Evolutionary conservation across 495 filamentous ascomycete genomes (phyloP).

Genomic region (Bacidia gigantensis): DNA sequence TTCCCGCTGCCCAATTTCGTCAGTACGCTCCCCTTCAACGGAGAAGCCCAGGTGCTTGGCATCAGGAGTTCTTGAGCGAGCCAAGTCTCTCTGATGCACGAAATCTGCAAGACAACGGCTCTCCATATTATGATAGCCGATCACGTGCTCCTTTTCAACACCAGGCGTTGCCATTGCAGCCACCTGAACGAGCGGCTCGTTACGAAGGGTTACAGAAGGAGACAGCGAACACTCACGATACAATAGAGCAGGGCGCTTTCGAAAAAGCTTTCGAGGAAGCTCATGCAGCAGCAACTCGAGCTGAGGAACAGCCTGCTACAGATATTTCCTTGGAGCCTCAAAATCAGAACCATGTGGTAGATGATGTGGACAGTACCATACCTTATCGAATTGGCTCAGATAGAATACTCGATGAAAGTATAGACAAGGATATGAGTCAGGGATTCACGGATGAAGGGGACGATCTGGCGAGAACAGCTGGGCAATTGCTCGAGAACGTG

Average conservation of each 20-base stretch:
- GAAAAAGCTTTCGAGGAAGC: conserved; percentile 44
- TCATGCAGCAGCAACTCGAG: conserved; percentile 1
- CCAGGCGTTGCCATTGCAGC: background rate
- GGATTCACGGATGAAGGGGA: conserved; percentile 36
- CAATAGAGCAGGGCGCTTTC: conserved; percentile 50
- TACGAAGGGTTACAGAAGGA: conserved; percentile 18
- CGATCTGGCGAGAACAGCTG: conserved; percentile 58
- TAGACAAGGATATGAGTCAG: conserved; percentile 16
- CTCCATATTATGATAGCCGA: too few species aligned
- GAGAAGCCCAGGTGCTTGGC: conserved; percentile 32
- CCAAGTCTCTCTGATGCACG: conserved; percentile 12
- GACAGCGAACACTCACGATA: conserved; percentile 20
- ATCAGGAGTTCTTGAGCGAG: conserved; percentile 36
- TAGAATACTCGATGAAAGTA: conserved; percentile 27
- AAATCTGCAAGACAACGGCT: background rate
- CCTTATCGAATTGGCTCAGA: conserved; percentile 38
- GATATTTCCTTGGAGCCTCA: background rate
- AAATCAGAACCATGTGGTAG: too few species aligned
- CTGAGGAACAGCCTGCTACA: background rate
- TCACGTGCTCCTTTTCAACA: background rate
- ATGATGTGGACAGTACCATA: conserved; percentile 10
- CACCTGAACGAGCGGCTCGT: background rate
- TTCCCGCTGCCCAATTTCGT: conserved; percentile 24
- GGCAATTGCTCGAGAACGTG: conserved; percentile 54
- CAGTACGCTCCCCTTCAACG: conserved; percentile 22